Conservation (phyloP, 129 eudicot genomes). For the Escallonia herrerae region DNA sequence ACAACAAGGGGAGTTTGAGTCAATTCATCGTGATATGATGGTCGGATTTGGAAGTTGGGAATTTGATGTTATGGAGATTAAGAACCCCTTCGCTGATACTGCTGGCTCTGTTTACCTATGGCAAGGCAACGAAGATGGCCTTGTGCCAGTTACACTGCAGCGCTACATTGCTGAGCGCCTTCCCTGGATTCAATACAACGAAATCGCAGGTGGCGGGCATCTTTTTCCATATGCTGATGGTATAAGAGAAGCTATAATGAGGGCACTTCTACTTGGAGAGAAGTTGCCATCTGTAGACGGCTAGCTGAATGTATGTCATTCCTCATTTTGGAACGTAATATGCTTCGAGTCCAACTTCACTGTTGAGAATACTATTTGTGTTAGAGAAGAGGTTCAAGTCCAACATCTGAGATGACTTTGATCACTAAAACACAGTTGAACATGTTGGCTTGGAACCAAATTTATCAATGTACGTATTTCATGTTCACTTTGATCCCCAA, state of each 20-base stretch:
- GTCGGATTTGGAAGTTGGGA: slow-evolving; percentile 39
- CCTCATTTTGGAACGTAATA: too few species aligned
- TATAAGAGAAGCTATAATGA: slow-evolving; percentile 15
- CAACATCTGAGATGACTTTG: too few species aligned
- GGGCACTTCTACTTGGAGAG: slow-evolving; percentile 5
- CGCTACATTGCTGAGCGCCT: slow-evolving; percentile 23
- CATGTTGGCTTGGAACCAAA: too few species aligned
- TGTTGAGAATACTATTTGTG: too few species aligned
- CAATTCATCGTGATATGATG: slow-evolving; percentile 33
- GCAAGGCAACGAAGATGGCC: slow-evolving; percentile 27
- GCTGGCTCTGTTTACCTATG: slow-evolving; percentile 30
- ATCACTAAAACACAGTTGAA: too few species aligned
- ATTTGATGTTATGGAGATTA: slow-evolving; percentile 30
- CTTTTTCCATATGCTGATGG: slow-evolving; percentile 17
- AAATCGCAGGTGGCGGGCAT: slow-evolving; percentile 26
- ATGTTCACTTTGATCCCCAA: too few species aligned
- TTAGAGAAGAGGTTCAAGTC: too few species aligned
- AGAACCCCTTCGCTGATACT: slow-evolving; percentile 23
- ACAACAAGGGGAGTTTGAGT: slow-evolving; percentile 38
- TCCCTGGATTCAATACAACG: slow-evolving; percentile 29
- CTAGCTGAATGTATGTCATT: too few species aligned
- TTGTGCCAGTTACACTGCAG: slow-evolving; percentile 20
- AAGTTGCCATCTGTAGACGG: too few species aligned
- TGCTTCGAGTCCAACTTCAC: too few species aligned
- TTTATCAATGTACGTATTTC: too few species aligned